These are phyloP conservation scores for Fusarium goolgardi DNA, from an alignment of 2,329 filamentous ascomycete species.

Conservation along the genomic window DNA sequence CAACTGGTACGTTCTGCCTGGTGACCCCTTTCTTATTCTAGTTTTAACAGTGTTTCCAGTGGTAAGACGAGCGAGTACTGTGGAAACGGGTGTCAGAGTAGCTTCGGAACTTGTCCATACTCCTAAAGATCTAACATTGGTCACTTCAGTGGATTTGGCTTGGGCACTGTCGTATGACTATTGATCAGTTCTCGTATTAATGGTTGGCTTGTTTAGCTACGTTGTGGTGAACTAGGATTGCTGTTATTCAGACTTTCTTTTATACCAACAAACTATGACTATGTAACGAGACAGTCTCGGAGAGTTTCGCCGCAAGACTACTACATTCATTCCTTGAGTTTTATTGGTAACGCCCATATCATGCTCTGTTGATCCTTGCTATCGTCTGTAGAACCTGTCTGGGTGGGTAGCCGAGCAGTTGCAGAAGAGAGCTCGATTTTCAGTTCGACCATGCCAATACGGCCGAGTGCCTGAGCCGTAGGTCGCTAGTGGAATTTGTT, in stretches of 20 bases:
- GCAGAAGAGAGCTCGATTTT: slow-evolving; percentile 15
- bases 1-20: slow-evolving; percentile 14
- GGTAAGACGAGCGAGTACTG: slow-evolving; percentile 30
- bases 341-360: neutral
- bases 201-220: neutral
- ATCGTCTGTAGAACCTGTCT: neutral
- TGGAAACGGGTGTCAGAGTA: slow-evolving; percentile 11
- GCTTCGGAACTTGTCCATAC: slow-evolving; percentile 16
- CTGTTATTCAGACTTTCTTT: neutral
- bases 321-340: neutral
- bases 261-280: neutral
- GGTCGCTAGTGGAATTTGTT: neutral
- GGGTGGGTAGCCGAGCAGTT: slow-evolving; percentile 1
- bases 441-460: neutral
- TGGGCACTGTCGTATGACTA: neutral
- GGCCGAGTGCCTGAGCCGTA: slow-evolving; percentile 1
- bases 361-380: neutral
- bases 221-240: neutral
- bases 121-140: neutral
- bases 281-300: neutral
- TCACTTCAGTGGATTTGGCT: neutral
- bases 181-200: neutral
- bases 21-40: neutral
- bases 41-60: neutral
- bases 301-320: neutral